Evolutionary conservation across 106 monocot genomes (phyloP).

Genomic region (Allium sativum): DNA sequence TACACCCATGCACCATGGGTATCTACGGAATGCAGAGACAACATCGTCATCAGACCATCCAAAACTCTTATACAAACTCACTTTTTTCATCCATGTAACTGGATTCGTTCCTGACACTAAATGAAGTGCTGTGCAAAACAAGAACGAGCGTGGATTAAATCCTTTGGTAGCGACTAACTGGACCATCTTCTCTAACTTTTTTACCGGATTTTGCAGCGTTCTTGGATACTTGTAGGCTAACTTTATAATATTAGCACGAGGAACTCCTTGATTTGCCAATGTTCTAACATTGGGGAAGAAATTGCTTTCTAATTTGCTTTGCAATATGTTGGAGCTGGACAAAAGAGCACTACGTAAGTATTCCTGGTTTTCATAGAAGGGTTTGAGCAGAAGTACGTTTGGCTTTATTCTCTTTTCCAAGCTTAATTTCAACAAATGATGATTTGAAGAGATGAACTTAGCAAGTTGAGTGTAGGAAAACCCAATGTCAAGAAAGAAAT

Average conservation of each 20-base stretch:
- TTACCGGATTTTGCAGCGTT: not conserved
- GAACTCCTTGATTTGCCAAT: slow-evolving; percentile 12
- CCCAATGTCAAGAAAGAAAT: slow-evolving; percentile 26
- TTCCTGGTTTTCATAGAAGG: slow-evolving; percentile 5
- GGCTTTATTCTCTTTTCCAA: slow-evolving; percentile 1
- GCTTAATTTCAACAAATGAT: slow-evolving; percentile 3
- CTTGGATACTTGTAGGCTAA: slow-evolving; percentile 5
- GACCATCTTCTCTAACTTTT: slow-evolving; percentile 1
- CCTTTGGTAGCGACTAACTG: slow-evolving; percentile 11
- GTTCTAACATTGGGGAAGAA: slow-evolving; percentile 20
- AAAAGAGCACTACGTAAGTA: slow-evolving; percentile 3
- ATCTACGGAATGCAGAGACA: slow-evolving; percentile 19
- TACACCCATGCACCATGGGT: slow-evolving; percentile 16
- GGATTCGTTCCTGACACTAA: not conserved
- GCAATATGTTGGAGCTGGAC: slow-evolving; percentile 1
- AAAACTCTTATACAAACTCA: slow-evolving; percentile 18
- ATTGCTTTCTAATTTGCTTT: not conserved
- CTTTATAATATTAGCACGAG: slow-evolving; percentile 12
- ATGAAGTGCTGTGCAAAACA: slow-evolving; percentile 17
- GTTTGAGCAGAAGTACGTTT: slow-evolving; percentile 9
- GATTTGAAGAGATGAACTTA: slow-evolving; percentile 11
- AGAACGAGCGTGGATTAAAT: slow-evolving; percentile 8
- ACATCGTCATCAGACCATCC: slow-evolving; percentile 46
- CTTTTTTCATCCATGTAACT: slow-evolving; percentile 24
- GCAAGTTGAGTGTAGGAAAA: slow-evolving; percentile 8